Base-by-base conservation (phyloP, 331 rosid species). In the Ulmus americana region DNA sequence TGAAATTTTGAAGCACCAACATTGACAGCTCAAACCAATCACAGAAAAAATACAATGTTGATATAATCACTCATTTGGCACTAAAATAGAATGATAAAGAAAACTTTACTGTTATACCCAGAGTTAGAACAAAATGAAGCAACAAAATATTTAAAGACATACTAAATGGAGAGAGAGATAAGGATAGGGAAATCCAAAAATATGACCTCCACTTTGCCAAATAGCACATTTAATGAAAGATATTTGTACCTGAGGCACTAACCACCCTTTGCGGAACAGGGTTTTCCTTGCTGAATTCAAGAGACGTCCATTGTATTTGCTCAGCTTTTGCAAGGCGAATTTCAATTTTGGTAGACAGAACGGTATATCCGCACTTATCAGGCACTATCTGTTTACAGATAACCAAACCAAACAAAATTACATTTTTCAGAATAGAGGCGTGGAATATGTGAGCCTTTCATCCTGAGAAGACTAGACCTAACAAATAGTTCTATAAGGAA, bases 271-370 rank as follows among this genome's bases (percentile, higher is more conserved):
- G 79, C 40, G 76, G 78, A 64, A 85, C 78, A 59, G 58, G 6
- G 38, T 5, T 35, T 15, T 80, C 79, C 60, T 72, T 76, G 64
- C 79, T 74, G 77, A 73, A 89, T 74, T 94, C 97, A 2, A 94
- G 97, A 60, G 87, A 63, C 13, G 70, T 8, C 98, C 98, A 94
- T 0, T 70, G 75, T 59, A 80, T 28, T 46, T 61, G 39, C 53
- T 89, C 97, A 14, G 81, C 87, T 80, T 94, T 94, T 10, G 73
- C 84, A 39, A 94, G 90, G 69, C 75, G 88, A 53, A 94, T 84
- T 82, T 94, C 97, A 81, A 94, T 65, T 87, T 94, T 94, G 47
- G 97, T 94, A 44, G 83, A 58, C 70, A 88, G 71, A 67, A 88
- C 85, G 0, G 61, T 79, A 65, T 65, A 77, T 60, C 80, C 77